Conservation (phyloP, 2,329 filamentous ascomycete species). For the Penicillium rolfsii region DNA sequence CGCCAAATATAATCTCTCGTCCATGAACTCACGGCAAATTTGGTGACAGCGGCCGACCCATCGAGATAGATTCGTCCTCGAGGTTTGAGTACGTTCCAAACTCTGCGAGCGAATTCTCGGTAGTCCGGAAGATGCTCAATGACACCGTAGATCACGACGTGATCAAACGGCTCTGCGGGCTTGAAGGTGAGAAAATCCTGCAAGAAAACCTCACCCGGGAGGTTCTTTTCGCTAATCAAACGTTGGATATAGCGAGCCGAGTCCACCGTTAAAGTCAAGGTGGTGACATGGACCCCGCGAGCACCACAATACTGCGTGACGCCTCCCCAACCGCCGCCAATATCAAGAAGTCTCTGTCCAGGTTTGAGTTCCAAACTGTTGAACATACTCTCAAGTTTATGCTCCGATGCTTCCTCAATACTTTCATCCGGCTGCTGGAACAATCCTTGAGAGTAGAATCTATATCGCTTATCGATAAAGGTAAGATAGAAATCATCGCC, state of each 20-base stretch:
- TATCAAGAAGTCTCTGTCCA: constrained; percentile 21
- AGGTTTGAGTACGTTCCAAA: constrained; percentile 21
- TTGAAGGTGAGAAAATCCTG: constrained; percentile 13
- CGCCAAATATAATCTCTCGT: constrained; percentile 18
- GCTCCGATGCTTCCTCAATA: constrained; percentile 7
- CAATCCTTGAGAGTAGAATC: constrained; percentile 13
- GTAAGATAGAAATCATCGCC: constrained; percentile 15
- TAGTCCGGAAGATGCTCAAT: constrained; percentile 24
- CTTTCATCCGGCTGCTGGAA: constrained; percentile 9
- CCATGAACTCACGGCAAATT: constrained; percentile 15
- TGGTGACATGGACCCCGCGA: constrained; percentile 24
- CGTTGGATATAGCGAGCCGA: constrained; percentile 12
- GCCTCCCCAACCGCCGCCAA: constrained; percentile 24
- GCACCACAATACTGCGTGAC: constrained; percentile 24
- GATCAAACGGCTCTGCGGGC: constrained; percentile 14
- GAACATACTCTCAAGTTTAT: constrained; percentile 15
- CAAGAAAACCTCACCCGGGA: constrained; percentile 14
- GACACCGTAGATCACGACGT: constrained; percentile 12
- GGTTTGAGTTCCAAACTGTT: constrained; percentile 14
- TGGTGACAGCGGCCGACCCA: constrained; percentile 16
- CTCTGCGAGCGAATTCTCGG: constrained; percentile 10
- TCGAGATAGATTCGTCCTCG: constrained; percentile 21
- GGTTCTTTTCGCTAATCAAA: constrained; percentile 9
- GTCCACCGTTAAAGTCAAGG: constrained; percentile 10
- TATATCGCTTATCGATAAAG: constrained; percentile 13